These are phyloP conservation scores for Physcomitrellopsis africana DNA, from an alignment of 225 moss, liverwort and hornwort species.

Conservation along the genomic window DNA sequence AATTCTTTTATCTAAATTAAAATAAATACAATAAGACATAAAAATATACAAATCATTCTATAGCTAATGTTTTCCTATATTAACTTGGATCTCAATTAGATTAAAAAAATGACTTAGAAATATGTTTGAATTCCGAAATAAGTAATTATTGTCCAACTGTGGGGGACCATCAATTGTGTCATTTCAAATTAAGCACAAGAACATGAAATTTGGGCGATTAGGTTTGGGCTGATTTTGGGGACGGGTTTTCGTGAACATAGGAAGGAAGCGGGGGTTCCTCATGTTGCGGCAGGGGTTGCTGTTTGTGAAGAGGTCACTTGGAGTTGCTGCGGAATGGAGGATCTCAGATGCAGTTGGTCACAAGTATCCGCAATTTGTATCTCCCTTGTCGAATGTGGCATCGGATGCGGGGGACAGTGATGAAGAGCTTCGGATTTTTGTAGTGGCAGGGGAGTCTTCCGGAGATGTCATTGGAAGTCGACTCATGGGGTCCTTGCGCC, in stretches of 20 bases:
- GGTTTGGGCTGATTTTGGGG: too few relatives aligned
- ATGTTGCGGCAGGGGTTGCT: constrained; percentile 51
- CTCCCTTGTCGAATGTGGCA: constrained; percentile 39
- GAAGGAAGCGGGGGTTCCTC: constrained; percentile 19
- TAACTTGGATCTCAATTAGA: too few relatives aligned
- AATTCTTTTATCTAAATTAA: too few relatives aligned
- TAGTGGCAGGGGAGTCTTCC: constrained; percentile 69
- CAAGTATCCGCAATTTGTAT: constrained; percentile 19
- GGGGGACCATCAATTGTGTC: too few relatives aligned
- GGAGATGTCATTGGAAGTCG: constrained; percentile 72
- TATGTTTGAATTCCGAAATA: too few relatives aligned
- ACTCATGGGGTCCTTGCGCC: constrained; percentile 63
- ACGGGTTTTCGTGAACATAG: neutral
- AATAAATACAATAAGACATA: too few relatives aligned
- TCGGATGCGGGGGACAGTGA: constrained; percentile 7
- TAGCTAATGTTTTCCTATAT: too few relatives aligned
- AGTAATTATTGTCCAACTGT: too few relatives aligned
- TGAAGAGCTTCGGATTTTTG: constrained; percentile 49
- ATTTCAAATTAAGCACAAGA: too few relatives aligned
- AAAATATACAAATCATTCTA: too few relatives aligned
- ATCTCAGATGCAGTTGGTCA: constrained; percentile 17
- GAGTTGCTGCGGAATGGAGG: constrained; percentile 40
- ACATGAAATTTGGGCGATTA: too few relatives aligned
- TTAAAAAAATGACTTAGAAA: too few relatives aligned
- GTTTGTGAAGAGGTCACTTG: constrained; percentile 39